phyloP scores from a whole-genome alignment of 2,329 filamentous ascomycete species.

The Aphanoascus verrucosus region DNA sequence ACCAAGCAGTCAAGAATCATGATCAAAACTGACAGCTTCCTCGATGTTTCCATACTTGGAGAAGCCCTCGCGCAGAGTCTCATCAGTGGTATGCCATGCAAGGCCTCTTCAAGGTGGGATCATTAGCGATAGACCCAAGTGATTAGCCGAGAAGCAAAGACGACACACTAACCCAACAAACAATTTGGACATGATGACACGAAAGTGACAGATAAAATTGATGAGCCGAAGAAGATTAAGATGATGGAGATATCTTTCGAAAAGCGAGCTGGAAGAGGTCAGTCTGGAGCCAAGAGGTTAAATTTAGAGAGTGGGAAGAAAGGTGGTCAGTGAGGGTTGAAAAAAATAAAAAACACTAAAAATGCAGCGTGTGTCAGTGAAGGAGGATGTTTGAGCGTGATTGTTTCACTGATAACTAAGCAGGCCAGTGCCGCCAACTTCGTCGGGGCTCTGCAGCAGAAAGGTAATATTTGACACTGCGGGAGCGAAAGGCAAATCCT shows the following conservation, averaged over 20 bases:
- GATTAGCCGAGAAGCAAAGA: slow-evolving; percentile 6
- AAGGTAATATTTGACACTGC: not conserved
- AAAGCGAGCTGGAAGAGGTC: slow-evolving; percentile 1
- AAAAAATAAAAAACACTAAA: slow-evolving; percentile 2
- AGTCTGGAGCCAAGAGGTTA: slow-evolving; percentile 3
- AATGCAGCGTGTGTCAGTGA: not conserved
- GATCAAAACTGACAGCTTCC: slow-evolving; percentile 67
- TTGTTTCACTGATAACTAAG: slow-evolving; percentile 9
- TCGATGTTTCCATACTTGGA: slow-evolving; percentile 83
- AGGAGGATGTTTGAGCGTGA: not conserved
- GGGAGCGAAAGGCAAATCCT: not conserved
- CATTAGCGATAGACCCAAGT: slow-evolving; percentile 16
- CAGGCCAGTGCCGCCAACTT: not conserved
- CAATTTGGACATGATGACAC: slow-evolving; percentile 68
- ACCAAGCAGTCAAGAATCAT: slow-evolving; percentile 11
- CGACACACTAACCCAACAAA: slow-evolving; percentile 74
- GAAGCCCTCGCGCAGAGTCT: slow-evolving; percentile 78
- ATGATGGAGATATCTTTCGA: slow-evolving; percentile 1
- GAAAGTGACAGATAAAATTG: not conserved
- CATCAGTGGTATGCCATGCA: slow-evolving; percentile 94
- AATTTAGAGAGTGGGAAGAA: slow-evolving; percentile 7
- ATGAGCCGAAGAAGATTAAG: not conserved
- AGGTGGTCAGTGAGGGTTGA: not conserved
- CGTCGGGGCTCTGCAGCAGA: not conserved
- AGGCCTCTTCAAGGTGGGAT: slow-evolving; percentile 57